phyloP scores from a whole-genome alignment of 495 filamentous ascomycete species.

The Aspergillus egyptiacus region DNA sequence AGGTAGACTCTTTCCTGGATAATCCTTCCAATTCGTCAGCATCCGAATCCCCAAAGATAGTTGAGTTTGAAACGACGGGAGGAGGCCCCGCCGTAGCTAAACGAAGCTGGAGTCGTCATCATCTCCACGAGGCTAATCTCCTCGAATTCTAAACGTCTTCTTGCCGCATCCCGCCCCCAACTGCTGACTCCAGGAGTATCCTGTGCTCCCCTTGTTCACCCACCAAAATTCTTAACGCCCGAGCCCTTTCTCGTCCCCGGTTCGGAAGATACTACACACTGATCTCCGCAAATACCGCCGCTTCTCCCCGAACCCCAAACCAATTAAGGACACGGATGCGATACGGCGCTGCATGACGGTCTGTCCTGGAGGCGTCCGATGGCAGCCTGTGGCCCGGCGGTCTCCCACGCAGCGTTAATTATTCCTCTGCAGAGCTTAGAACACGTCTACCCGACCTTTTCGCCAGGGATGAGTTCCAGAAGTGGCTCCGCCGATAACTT shows the following conservation, averaged over 20 bases:
- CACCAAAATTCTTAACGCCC: neutral
- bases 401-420: conserved; percentile 20
- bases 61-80: conserved; percentile 3
- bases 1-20: neutral
- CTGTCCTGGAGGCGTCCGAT: conserved; percentile 39
- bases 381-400: conserved; percentile 38
- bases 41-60: neutral
- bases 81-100: conserved; percentile 2
- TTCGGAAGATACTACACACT: neutral
- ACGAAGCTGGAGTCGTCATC: conserved; percentile 13
- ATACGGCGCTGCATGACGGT: conserved; percentile 38
- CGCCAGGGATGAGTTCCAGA: conserved; percentile 44
- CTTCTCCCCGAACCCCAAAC: neutral
- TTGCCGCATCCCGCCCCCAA: conserved; percentile 16
- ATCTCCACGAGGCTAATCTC: conserved; percentile 11
- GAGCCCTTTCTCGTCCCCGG: neutral
- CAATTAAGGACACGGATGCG: conserved; percentile 33
- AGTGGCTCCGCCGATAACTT: conserved; percentile 36
- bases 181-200: neutral
- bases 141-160: too few species aligned
- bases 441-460: conserved; percentile 19
- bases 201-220: neutral
- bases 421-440: conserved; percentile 21
- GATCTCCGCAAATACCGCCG: neutral
- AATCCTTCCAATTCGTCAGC: neutral